A percentile compares a stretch with the other conserved stretches of the same genome.
Evolutionary conservation across 1,284 basidiomycete genomes (phyloP).

Genomic region (Taiwanofungus camphoratus): DNA sequence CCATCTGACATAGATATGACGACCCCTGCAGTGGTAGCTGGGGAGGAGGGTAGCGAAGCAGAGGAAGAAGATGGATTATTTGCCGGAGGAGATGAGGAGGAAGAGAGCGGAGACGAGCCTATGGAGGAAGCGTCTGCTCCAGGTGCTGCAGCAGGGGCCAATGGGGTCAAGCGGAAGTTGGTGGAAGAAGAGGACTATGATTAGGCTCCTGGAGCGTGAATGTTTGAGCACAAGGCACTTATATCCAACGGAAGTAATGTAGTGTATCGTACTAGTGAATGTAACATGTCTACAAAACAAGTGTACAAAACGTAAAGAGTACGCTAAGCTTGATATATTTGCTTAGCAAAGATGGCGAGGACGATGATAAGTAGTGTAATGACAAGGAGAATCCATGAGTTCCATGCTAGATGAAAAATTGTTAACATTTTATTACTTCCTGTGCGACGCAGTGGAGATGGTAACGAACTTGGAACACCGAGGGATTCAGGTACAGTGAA

Average conservation of each 20-base stretch:
- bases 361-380: constrained; percentile 31
- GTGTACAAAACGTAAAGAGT: constrained; percentile 5
- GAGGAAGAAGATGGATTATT: constrained; percentile 61
- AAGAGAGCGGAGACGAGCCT: constrained; percentile 61
- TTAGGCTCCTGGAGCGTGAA: constrained; percentile 25
- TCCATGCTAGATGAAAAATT: constrained; percentile 25
- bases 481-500: constrained; percentile 65
- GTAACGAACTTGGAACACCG: constrained; percentile 48
- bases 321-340: constrained; percentile 20
- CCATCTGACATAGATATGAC: constrained; percentile 65
- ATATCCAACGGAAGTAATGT: constrained; percentile 1
- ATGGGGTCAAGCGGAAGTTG: constrained; percentile 69
- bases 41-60: constrained; percentile 61
- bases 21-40: constrained; percentile 36
- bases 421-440: constrained; percentile 1
- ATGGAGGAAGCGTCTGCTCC: constrained; percentile 70
- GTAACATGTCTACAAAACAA: constrained; percentile 9
- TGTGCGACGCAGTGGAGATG: background rate
- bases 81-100: constrained; percentile 60
- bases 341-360: constrained; percentile 29
- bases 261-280: constrained; percentile 8
- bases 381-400: constrained; percentile 28
- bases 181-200: constrained; percentile 85
- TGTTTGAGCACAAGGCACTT: constrained; percentile 1
- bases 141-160: constrained; percentile 35